A percentile compares a stretch with the other conserved stretches of the same genome.
Conservation (phyloP, 2,329 filamentous ascomycete genomes). For the Aspergillus novoparasiticus region DNA sequence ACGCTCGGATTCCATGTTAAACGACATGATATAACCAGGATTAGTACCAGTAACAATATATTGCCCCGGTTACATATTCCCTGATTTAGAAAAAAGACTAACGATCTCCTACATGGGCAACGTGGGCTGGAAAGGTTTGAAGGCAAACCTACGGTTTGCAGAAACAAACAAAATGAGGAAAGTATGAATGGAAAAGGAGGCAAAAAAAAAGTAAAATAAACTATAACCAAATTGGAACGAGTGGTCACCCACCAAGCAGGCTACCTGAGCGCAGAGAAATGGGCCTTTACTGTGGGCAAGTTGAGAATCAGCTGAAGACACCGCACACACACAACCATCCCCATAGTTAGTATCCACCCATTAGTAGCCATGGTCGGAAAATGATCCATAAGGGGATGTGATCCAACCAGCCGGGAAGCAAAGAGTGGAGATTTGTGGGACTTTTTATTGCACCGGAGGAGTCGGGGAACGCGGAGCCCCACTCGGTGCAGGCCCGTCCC, state of each 20-base stretch:
- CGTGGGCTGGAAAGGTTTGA: neutral
- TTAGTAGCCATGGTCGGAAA: neutral
- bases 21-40: neutral
- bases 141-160: neutral
- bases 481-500: slow-evolving; percentile 26
- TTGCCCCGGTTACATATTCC: neutral
- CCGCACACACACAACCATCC: neutral
- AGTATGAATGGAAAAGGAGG: neutral
- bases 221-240: neutral
- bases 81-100: neutral
- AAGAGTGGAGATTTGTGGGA: slow-evolving; percentile 16
- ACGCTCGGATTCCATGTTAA: neutral
- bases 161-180: neutral
- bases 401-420: slow-evolving; percentile 18
- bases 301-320: neutral
- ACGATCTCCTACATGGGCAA: neutral
- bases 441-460: slow-evolving; percentile 16
- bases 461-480: slow-evolving; percentile 30
- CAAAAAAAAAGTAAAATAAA: neutral
- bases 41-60: neutral
- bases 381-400: slow-evolving; percentile 8
- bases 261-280: neutral
- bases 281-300: neutral
- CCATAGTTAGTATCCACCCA: neutral
- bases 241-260: neutral